These are phyloP conservation scores for Orbilia ellipsospora DNA, from an alignment of 2,329 filamentous ascomycete species.

Conservation along the genomic window DNA sequence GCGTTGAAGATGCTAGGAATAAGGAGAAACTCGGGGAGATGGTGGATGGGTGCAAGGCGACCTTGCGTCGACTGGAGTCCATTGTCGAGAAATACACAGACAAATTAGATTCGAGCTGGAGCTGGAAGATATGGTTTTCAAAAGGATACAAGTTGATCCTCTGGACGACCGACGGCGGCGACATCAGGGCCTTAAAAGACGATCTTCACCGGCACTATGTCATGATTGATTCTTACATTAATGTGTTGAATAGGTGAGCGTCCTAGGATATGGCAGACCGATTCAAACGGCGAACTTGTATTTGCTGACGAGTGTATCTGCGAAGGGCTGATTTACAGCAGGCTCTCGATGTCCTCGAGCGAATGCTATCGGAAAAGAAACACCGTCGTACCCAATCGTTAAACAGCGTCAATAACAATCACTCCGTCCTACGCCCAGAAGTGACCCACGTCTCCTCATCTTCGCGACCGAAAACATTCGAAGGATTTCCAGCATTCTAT, in stretches of 20 bases:
- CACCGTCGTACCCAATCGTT: constrained; percentile 37
- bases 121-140: constrained; percentile 55
- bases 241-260: constrained; percentile 41
- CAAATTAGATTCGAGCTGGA: constrained; percentile 51
- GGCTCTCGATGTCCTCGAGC: constrained; percentile 41
- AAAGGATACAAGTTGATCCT: constrained; percentile 51
- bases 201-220: constrained; percentile 49
- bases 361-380: constrained; percentile 40
- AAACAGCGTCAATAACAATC: constrained; percentile 10
- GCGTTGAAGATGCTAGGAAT: constrained; percentile 33
- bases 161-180: constrained; percentile 51
- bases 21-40: constrained; percentile 51
- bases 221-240: constrained; percentile 50
- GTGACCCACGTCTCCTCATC: constrained; percentile 32
- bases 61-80: constrained; percentile 42
- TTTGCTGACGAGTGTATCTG: neutral
- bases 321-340: constrained; percentile 46
- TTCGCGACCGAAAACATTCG: constrained; percentile 41
- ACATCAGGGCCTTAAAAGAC: constrained; percentile 40
- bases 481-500: constrained; percentile 48
- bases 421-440: constrained; percentile 37
- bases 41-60: constrained; percentile 43
- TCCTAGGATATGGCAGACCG: neutral
- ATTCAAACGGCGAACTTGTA: neutral
- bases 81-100: constrained; percentile 55